Evolutionary conservation across 495 filamentous ascomycete species (phyloP), one percentile per base, ranked within the genome.

Genomic region (Podospora sp.): DNA sequence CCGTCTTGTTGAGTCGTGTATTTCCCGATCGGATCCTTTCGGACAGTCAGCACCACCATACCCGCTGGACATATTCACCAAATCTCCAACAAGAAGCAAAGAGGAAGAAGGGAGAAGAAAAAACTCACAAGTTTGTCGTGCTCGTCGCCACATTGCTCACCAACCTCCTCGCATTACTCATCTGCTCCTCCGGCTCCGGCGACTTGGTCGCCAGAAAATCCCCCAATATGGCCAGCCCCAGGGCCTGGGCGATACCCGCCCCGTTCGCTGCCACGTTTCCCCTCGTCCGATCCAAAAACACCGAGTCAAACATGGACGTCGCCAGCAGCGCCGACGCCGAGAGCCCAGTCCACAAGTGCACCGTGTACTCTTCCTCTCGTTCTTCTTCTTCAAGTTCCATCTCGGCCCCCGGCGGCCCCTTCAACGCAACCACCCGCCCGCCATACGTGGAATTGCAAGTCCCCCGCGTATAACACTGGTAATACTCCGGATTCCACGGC

Each of bases 341-440:
- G 12, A 68, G 52, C 40, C 33, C 62, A 3, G 69, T 51, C 69
- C 69, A 71, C 25, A 71, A 27, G 29, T 71, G 58, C 7, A 71
- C 25, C 18, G 51, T 40, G 51, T 68, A 71, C n/a, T n/a, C n/a
- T n/a, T n/a, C 18, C 33, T 36, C 20, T 50, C 56, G 0, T 14
- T 46, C 50, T 40, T 5, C 18, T 60, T 22, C 25, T 51, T 25
- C 5, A 12, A 36, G 33, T 12, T 36, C 12, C 12, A 12, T 36
- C n/a, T 12, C 16, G 1, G 51, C 12, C 1, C 69, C 58, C 9
- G 24, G 61, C 18, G 59, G 59, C 7, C 55, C 20, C 40, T 65
- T 56, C 20, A 71, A 60, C 22, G 26, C 8, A 25, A 46, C 40
- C 58, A 59, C 59, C 14, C 22, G n/a, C 2, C 8, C 58, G 6